Base-by-base conservation (phyloP, 2,329 filamentous ascomycete species). In the Fusarium coicis region DNA sequence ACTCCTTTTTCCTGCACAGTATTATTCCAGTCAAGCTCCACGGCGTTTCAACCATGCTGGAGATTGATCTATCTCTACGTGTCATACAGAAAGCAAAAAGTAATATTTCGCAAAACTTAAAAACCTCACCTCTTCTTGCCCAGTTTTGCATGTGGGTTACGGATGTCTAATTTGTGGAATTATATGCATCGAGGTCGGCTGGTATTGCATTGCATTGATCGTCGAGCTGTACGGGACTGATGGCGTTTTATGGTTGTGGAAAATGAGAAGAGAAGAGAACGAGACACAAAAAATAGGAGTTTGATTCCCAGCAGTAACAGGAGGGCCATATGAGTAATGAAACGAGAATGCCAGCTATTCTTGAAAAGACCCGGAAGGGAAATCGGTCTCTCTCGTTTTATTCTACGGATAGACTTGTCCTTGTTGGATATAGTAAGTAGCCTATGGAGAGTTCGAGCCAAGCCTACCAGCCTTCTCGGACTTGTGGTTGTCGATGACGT, bases 161-260 rank as follows among this genome's bases (percentile, higher is more conserved):
- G 72, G 77, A 71, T 70, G 73, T 72, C 74, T 76, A 60, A 77
- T 79, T 78, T 64, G 78, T 79, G 80, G 80, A 80, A 84, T 81
- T 76, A 82, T 77, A 64, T 76, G 74, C 76, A 78, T 78, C 68
- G 57, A 72, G 76, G 72, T 71, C 52, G 76, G 76, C 63, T 75
- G 70, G 74, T 74, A 71, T 76, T 77, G 76, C 75, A 79, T 79
- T 76, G 76, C 76, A 78, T 77, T 69, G 77, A 72, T 76, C 70
- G 68, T 74, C 67, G 62, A 73, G 67, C 63, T 78, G 71, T 73
- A 74, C 68, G 76, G 72, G 75, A 66, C 72, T 66, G 67, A 72
- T 65, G 77, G 78, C 78, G 77, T 79, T 79, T 77, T 78, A 75
- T 67, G 73, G 74, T 75, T 75, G 68, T 68, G 70, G 52, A 73